Percentiles rank a stretch among this genome's conserved stretches.
These are phyloP conservation scores for Mycena maculata DNA, from an alignment of 768 basidiomycete species.

Conservation along the genomic window DNA sequence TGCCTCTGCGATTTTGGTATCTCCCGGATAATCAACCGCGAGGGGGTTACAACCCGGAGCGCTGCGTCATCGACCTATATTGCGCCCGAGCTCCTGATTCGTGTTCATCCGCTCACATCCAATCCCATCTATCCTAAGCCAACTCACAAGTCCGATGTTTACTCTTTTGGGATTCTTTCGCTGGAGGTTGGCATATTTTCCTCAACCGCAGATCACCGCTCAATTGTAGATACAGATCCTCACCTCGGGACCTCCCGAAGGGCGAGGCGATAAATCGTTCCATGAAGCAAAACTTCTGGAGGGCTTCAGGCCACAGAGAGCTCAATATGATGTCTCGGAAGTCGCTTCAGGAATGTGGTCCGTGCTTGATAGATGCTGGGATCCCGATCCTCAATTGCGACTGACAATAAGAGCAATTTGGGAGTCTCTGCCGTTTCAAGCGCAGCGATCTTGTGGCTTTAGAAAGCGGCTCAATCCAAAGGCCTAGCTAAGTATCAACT, in stretches of 20 bases:
- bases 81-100: constrained; percentile 13
- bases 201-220: constrained; percentile 4
- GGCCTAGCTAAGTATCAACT: constrained; percentile 6
- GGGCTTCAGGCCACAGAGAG: constrained; percentile 17
- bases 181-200: constrained; percentile 6
- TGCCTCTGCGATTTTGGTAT: constrained; percentile 6
- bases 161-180: constrained; percentile 17
- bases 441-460: constrained; percentile 6
- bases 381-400: constrained; percentile 13
- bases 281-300: constrained; percentile 17
- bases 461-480: constrained; percentile 5
- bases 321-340: constrained; percentile 15
- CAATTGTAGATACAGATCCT: constrained; percentile 15
- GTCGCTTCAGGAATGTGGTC: constrained; percentile 11
- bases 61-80: constrained; percentile 10
- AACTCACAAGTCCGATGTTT: constrained; percentile 9
- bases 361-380: constrained; percentile 19
- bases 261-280: constrained; percentile 11
- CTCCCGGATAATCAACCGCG: constrained; percentile 11
- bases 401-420: constrained; percentile 12
- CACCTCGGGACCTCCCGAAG: constrained; percentile 15
- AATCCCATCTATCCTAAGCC: constrained; percentile 18
- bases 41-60: constrained; percentile 9
- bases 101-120: constrained; percentile 10
- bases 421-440: constrained; percentile 15